phyloP scores from a whole-genome alignment of 129 eudicot species.

The Saussurea involucrata region DNA sequence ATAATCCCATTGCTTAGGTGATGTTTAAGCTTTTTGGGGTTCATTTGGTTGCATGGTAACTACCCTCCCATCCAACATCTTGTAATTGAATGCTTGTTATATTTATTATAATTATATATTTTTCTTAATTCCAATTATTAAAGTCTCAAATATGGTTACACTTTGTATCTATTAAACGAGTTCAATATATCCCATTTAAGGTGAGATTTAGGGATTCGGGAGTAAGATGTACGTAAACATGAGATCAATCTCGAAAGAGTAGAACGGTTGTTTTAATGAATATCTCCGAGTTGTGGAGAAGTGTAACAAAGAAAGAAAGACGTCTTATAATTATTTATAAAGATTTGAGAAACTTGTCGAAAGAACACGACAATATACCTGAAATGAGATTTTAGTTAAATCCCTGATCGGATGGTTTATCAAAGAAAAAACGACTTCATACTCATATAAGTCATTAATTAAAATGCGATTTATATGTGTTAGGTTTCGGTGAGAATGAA shows the following conservation, averaged over 20 bases:
- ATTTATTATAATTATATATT: conserved; percentile 5
- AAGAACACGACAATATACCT: too few relatives aligned
- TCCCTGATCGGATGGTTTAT: too few relatives aligned
- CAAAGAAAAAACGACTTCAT: too few relatives aligned
- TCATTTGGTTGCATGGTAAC: conserved; percentile 26
- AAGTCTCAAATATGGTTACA: background rate
- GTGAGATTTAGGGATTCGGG: background rate
- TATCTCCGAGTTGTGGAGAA: background rate
- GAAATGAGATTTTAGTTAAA: too few relatives aligned
- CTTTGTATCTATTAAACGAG: background rate
- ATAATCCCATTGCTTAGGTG: background rate
- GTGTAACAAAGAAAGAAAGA: background rate
- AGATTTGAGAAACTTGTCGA: too few relatives aligned
- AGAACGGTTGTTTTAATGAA: background rate
- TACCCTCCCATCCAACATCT: conserved; percentile 21
- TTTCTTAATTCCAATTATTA: background rate
- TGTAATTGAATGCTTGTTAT: conserved; percentile 27
- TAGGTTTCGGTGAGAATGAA: too few relatives aligned
- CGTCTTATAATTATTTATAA: too few relatives aligned
- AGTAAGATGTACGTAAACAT: background rate
- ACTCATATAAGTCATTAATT: too few relatives aligned
- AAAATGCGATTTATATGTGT: too few relatives aligned
- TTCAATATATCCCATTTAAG: background rate
- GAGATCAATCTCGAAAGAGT: background rate
- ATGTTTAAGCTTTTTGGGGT: conserved; percentile 11